Conservation (phyloP, 2,329 filamentous ascomycete genomes). For the Aspergillus neoniger region DNA sequence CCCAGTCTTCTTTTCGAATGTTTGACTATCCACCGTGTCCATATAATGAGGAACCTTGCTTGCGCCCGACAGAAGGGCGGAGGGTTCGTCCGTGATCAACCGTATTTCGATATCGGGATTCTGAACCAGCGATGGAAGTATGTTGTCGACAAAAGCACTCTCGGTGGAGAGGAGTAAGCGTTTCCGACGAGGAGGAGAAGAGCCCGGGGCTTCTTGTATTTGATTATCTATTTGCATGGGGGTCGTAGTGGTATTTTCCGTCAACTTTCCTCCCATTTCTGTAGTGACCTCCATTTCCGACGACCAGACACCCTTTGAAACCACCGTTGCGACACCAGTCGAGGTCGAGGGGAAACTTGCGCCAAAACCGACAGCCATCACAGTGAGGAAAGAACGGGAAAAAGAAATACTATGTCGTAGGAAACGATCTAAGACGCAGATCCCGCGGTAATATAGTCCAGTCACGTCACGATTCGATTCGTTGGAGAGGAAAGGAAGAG, state of each 20-base stretch:
- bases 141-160: constrained; percentile 42
- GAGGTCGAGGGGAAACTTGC: constrained; percentile 7
- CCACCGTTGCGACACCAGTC: constrained; percentile 6
- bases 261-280: constrained; percentile 20
- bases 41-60: constrained; percentile 44
- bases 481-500: not conserved
- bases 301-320: constrained; percentile 17
- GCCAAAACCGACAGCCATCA: constrained; percentile 18
- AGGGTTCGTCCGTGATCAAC: constrained; percentile 44
- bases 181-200: constrained; percentile 19
- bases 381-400: not conserved
- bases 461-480: not conserved
- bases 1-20: constrained; percentile 41
- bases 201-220: constrained; percentile 1
- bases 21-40: constrained; percentile 43
- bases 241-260: constrained; percentile 15
- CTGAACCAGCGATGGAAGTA: constrained; percentile 41
- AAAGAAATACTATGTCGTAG: not conserved
- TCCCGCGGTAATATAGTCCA: not conserved
- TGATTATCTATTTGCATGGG: not conserved
- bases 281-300: constrained; percentile 33
- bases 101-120: constrained; percentile 44
- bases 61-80: constrained; percentile 38
- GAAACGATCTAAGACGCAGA: not conserved
- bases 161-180: constrained; percentile 34